Percentiles rank a stretch among this genome's conserved stretches.
Conservation (phyloP, 2,329 filamentous ascomycete species). For the Trichoderma asperellum region DNA sequence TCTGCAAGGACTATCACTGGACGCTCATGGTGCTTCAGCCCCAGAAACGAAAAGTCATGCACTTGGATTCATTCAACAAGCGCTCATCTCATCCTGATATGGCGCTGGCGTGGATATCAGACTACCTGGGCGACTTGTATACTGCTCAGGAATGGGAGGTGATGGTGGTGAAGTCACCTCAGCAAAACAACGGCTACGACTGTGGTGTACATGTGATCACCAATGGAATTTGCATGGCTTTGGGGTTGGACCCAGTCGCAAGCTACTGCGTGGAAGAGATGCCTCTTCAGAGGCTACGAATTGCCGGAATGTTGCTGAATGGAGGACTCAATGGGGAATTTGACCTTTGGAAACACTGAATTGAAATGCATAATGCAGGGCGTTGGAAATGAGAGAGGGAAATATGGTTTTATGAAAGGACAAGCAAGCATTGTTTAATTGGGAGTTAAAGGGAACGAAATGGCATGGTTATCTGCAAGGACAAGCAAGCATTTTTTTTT, state of each 20-base stretch:
- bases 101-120: slow-evolving; percentile 58
- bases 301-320: slow-evolving; percentile 69
- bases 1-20: slow-evolving; percentile 70
- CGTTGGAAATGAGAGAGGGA: not conserved
- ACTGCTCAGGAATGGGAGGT: slow-evolving; percentile 63
- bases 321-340: slow-evolving; percentile 68
- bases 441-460: not conserved
- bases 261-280: slow-evolving; percentile 59
- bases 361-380: slow-evolving; percentile 35
- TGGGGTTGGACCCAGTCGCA: slow-evolving; percentile 57
- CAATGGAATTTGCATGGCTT: slow-evolving; percentile 67
- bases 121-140: slow-evolving; percentile 46
- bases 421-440: not conserved
- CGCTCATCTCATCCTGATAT: slow-evolving; percentile 31
- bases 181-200: slow-evolving; percentile 70
- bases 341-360: slow-evolving; percentile 36
- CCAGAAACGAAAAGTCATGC: slow-evolving; percentile 61
- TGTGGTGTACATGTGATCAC: slow-evolving; percentile 79
- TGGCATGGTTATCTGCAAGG: not conserved
- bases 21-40: slow-evolving; percentile 71
- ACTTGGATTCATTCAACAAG: slow-evolving; percentile 67
- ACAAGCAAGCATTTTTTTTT: not conserved
- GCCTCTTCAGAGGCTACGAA: slow-evolving; percentile 60
- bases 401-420: not conserved
- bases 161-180: slow-evolving; percentile 57